A percentile compares a stretch with the other conserved stretches of the same genome.
Conservation (phyloP, 306 rosid species). For the Arachis stenosperma region DNA sequence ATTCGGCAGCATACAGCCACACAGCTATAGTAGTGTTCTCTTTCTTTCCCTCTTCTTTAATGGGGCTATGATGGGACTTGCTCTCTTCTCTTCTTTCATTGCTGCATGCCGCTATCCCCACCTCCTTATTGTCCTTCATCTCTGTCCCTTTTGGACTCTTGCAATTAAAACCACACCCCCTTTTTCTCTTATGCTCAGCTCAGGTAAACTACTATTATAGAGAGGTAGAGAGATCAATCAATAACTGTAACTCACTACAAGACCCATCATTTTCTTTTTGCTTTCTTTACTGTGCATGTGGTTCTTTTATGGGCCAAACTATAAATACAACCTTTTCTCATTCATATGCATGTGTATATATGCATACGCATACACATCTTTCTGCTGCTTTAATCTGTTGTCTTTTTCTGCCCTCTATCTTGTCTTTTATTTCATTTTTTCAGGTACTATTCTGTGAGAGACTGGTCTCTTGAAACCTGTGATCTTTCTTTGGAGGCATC, state of each 20-base stretch:
- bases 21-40: not conserved
- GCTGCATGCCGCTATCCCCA: conserved; percentile 37
- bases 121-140: conserved; percentile 31
- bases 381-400: conserved; percentile 39
- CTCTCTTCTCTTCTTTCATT: conserved; percentile 28
- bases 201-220: conserved; percentile 24
- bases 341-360: not conserved
- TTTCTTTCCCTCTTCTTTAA: conserved; percentile 33
- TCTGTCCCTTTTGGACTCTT: conserved; percentile 42
- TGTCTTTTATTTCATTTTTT: conserved; percentile 26
- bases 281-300: conserved; percentile 32
- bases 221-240: conserved; percentile 7
- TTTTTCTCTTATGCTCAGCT: not conserved
- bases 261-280: conserved; percentile 52
- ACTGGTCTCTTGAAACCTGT: conserved; percentile 57
- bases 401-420: conserved; percentile 46
- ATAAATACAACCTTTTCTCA: conserved; percentile 14
- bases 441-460: conserved; percentile 50
- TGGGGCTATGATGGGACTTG: conserved; percentile 48
- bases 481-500: conserved; percentile 58
- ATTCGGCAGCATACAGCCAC: conserved; percentile 21
- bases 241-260: conserved; percentile 54
- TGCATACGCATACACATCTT: no score
- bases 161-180: conserved; percentile 32
- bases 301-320: conserved; percentile 30